Evolutionary conservation across 2,329 filamentous ascomycete genomes (phyloP), one percentile per base, ranked within the genome.

Genomic region (Cladosporium colombiae): DNA sequence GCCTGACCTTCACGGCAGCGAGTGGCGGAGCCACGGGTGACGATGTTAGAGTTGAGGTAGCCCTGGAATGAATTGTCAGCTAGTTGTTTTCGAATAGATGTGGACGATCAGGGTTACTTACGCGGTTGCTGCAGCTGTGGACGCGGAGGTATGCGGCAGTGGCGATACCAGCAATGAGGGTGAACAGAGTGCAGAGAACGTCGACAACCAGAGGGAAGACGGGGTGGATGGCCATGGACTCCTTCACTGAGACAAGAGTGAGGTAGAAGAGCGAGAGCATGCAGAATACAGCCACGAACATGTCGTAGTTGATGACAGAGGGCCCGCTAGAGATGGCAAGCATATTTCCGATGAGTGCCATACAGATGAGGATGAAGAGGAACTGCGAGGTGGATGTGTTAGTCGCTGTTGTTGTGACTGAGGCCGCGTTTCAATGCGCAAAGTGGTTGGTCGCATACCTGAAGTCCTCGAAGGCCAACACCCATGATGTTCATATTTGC

Each of bases 1-100:
- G 91, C 91, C 80, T 93, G 91, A 18, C 91, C 85, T 79, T 92
- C 87, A 68, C 86, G 88, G 80, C 91, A 93, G 70, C 89, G 85
- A 81, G 89, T 87, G 84, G 81, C 77, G 55, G 87, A 88, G 67
- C 74, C 76, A 69, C 79, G 80, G 64, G 77, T 81, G 68, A 81
- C 78, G 27, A 71, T 75, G 75, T 79, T 79, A 57, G 68, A 78
- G 58, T 66, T 55, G 29, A 76, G 76, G 73, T 82, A 82, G 65
- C 69, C 71, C 70, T 78, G 66, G 18, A 29, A 49, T 21, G 31
- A 8, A 4, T 50, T 53, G 62, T 71, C 56, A 70, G 67, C 37
- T n/a, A 10, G 25, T 8, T 27, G 31, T 25, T 5, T 31, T 31
- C 35, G 25, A 27, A 61, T 35, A 7, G 27, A n/a, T 25, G 80